These are phyloP conservation scores for Fraxinus floribunda DNA, from an alignment of 305 asterid genomes.

Conservation along the genomic window DNA sequence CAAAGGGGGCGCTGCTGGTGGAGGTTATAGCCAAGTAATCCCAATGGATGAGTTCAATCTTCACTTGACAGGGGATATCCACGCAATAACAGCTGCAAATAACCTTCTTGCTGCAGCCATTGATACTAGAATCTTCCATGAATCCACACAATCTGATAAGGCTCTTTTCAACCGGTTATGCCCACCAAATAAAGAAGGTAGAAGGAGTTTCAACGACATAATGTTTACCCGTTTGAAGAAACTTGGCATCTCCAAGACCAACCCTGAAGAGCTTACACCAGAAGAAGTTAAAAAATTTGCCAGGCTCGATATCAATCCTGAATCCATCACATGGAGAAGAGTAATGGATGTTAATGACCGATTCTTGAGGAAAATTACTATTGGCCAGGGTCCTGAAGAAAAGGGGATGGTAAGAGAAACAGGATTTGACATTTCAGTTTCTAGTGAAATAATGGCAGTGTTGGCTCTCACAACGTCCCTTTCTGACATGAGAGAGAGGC, in stretches of 20 bases:
- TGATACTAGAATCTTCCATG: slow-evolving; percentile 90
- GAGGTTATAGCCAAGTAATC: slow-evolving; percentile 98
- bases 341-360: slow-evolving; percentile 97
- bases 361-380: slow-evolving; percentile 79
- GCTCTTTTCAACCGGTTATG: slow-evolving; percentile 89
- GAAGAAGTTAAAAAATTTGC: slow-evolving; percentile 78
- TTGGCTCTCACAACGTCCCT: slow-evolving; percentile 90
- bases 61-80: slow-evolving; percentile 94
- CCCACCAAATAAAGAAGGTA: slow-evolving; percentile 83
- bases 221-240: slow-evolving; percentile 80
- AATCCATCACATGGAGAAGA: slow-evolving; percentile 91
- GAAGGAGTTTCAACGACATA: slow-evolving; percentile 60
- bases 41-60: slow-evolving; percentile 99
- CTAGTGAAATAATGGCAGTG: slow-evolving; percentile 98
- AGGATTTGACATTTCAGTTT: slow-evolving; percentile 89
- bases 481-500: slow-evolving; percentile 89
- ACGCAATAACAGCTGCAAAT: slow-evolving; percentile 96
- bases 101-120: slow-evolving; percentile 97
- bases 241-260: slow-evolving; percentile 73
- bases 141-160: slow-evolving; percentile 82
- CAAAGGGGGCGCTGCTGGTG: slow-evolving; percentile 99
- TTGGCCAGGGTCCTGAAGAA: slow-evolving; percentile 96
- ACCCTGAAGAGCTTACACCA: slow-evolving; percentile 84
- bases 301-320: slow-evolving; percentile 85
- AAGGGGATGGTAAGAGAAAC: slow-evolving; percentile 97